Evolutionary conservation across 2,329 filamentous ascomycete species (phyloP).

Genomic region (Thermochaetoides dissita): DNA sequence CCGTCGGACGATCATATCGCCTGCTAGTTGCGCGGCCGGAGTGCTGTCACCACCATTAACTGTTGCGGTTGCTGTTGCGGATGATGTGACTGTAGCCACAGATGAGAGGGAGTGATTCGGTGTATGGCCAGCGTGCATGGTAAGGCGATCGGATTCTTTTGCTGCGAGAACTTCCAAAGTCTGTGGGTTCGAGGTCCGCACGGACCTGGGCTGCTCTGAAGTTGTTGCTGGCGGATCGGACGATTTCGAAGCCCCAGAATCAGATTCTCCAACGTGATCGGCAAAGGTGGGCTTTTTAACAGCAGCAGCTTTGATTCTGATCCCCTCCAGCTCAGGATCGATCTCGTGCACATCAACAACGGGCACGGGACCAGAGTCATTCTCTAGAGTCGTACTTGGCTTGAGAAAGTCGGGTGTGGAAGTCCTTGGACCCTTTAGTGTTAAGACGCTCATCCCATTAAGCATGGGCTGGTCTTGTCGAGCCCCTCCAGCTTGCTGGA

Average conservation of each 20-base stretch:
- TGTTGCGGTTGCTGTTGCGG: constrained; percentile 25
- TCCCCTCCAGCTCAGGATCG: constrained; percentile 45
- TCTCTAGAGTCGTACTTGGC: constrained; percentile 3
- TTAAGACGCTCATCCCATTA: neutral
- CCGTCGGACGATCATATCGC: constrained; percentile 7
- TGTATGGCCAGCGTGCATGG: constrained; percentile 50
- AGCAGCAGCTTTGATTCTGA: constrained; percentile 40
- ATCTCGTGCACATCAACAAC: constrained; percentile 45
- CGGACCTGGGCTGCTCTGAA: constrained; percentile 11
- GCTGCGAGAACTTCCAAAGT: constrained; percentile 33
- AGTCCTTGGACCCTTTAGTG: neutral
- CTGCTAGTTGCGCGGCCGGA: constrained; percentile 18
- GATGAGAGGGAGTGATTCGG: constrained; percentile 45
- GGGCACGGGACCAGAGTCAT: constrained; percentile 25
- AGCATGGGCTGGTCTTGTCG: neutral
- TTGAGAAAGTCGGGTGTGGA: constrained; percentile 6
- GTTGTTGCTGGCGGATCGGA: no score
- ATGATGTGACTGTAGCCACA: constrained; percentile 30
- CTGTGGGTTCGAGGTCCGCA: constrained; percentile 25
- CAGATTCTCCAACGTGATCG: constrained; percentile 12
- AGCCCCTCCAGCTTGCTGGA: neutral
- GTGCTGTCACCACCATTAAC: constrained; percentile 28
- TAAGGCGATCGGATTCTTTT: constrained; percentile 37
- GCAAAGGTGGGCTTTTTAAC: constrained; percentile 38
- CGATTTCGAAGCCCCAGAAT: no score